Evolutionary conservation across 441 rosid genomes (phyloP).

Genomic region (California macrophylla): DNA sequence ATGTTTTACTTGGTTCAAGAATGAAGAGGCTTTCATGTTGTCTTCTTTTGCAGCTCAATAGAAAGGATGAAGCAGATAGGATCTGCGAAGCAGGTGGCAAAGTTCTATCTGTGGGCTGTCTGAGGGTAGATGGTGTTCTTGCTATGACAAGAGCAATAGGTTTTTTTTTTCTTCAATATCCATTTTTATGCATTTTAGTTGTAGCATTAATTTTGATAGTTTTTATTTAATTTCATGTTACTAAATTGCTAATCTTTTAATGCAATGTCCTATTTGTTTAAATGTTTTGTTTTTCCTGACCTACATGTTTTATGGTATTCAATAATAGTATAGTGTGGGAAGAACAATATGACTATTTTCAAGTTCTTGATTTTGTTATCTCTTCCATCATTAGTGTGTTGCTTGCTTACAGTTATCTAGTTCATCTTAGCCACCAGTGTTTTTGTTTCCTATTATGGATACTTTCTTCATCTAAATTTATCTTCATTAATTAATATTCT

Average conservation of each 20-base stretch:
- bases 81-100: constrained; percentile 22
- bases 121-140: constrained; percentile 23
- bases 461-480: background rate
- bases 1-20: background rate
- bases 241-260: background rate
- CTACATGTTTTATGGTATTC: too few species aligned
- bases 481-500: background rate
- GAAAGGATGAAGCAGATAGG: constrained; percentile 16
- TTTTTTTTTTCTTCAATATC: background rate
- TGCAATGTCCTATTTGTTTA: background rate
- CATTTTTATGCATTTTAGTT: background rate
- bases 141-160: constrained; percentile 24
- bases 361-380: background rate
- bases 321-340: background rate
- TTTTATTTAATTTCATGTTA: background rate
- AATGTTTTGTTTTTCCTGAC: background rate
- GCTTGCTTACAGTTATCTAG: background rate
- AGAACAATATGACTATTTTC: background rate
- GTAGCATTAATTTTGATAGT: background rate
- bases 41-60: constrained; percentile 15
- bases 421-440: background rate
- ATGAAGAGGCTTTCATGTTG: background rate
- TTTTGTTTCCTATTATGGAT: background rate
- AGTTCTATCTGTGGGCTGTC: constrained; percentile 17
- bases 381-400: background rate